Evolutionary conservation across 352 stramenopile genomes (phyloP), one percentile per base, ranked within the genome.

Genomic region (Globisporangium sylvaticum): DNA sequence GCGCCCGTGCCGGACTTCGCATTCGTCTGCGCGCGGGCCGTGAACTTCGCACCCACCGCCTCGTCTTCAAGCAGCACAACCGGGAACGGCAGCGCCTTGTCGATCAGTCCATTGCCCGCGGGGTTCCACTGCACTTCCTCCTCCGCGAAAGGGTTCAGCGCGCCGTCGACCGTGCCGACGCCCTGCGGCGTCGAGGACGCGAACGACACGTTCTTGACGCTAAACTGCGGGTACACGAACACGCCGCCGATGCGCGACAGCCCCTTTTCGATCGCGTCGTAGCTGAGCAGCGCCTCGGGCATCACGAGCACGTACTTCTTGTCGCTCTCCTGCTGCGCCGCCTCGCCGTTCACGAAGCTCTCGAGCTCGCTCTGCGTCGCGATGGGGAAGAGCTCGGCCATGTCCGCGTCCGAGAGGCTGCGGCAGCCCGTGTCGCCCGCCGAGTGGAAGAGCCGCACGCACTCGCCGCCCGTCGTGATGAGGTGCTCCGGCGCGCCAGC

Each of bases 361-460:
- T 68, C 32, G 18, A 92, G 73, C 20, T 90, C 81, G 39, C 68
- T 60, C 4, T 73, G 54, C 22, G 62, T 84, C 27, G 69, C 57
- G 27, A 92, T 79, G 18, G 84, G 77, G 32, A 79, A 86, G 27
- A 93, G 59, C 22, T 70, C 53, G 32, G 79, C 83, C 74, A 91
- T 88, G 54, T 91, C 87, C 18, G 63, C 50, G 58, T 71, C 65
- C 54, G 84, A 74, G 22, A 81, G 65, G 42, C 75, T 89, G 66
- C 78, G 83, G 72, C 87, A 93, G 15, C 87, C 87, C 15, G 90
- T 72, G 58, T 79, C 77, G 64, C 87, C 87, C 31, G 55, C 57
- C 9, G 83, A 88, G 76, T 95, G 87, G 75, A 91, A 95, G 12
- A 91, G 62, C 3, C 87, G 87, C 62, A 91, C 83, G 65, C 84